A percentile compares a stretch with the other conserved stretches of the same genome.
Conservation (phyloP, 2,329 filamentous ascomycete species). For the Ustulina deusta region DNA sequence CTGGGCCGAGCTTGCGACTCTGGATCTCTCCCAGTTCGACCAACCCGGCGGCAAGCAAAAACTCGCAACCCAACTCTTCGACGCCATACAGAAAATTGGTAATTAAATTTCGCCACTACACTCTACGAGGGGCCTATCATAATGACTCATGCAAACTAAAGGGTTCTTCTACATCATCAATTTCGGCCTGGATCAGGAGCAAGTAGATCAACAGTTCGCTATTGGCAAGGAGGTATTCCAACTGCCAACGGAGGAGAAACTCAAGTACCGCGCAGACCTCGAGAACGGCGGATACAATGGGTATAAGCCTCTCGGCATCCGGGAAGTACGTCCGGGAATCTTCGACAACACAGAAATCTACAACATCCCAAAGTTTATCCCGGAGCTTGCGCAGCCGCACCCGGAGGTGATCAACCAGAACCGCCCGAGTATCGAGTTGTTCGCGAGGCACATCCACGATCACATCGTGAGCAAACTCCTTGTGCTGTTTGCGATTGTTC, state of each 20-base stretch:
- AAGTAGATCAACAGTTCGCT: constrained; percentile 71
- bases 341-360: constrained; percentile 56
- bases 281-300: constrained; percentile 68
- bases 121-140: no score
- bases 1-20: constrained; percentile 69
- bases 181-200: constrained; percentile 70
- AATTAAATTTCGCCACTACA: neutral
- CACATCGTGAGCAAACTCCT: constrained; percentile 52
- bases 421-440: constrained; percentile 51
- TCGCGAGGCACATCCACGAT: constrained; percentile 53
- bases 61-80: constrained; percentile 65
- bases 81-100: constrained; percentile 63
- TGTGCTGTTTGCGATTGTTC: constrained; percentile 59
- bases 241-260: constrained; percentile 68
- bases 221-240: constrained; percentile 70
- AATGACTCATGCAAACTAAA: constrained; percentile 12
- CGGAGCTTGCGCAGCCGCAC: constrained; percentile 50
- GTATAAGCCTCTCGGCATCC: constrained; percentile 60
- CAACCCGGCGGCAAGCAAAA: constrained; percentile 65
- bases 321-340: constrained; percentile 52
- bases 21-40: constrained; percentile 67
- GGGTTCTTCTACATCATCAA: constrained; percentile 74
- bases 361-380: constrained; percentile 57
- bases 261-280: constrained; percentile 65
- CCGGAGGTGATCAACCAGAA: constrained; percentile 52